Percentiles rank a stretch among this genome's conserved stretches.
phyloP scores from a whole-genome alignment of 2,329 filamentous ascomycete genomes.

The Clathrospora elynae region DNA sequence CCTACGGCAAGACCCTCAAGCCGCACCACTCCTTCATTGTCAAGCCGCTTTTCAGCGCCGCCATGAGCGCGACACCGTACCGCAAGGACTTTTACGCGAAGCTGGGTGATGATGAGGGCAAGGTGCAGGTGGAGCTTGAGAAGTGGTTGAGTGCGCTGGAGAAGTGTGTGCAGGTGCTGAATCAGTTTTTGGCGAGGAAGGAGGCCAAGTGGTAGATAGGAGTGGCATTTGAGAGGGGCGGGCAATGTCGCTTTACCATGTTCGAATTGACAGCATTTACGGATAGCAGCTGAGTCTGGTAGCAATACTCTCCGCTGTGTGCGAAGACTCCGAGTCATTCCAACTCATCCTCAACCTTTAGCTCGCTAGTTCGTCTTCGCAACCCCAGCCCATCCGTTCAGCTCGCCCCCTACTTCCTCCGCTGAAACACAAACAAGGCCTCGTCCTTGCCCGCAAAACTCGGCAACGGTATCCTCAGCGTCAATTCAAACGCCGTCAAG shows the following conservation, averaged over 20 bases:
- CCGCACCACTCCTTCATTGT: conserved; percentile 87
- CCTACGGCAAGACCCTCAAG: conserved; percentile 87
- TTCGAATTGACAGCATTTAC: no score
- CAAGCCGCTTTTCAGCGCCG: conserved; percentile 89
- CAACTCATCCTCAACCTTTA: neutral
- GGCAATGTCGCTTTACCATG: no score
- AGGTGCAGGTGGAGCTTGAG: conserved; percentile 68
- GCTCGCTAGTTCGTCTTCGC: neutral
- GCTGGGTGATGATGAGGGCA: conserved; percentile 69
- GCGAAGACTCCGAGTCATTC: neutral
- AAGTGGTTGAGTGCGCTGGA: conserved; percentile 79
- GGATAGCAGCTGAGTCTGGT: no score
- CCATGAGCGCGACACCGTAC: conserved; percentile 93
- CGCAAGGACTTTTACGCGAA: conserved; percentile 91
- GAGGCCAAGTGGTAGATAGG: conserved; percentile 42
- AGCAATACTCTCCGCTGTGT: no score
- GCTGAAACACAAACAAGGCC: conserved; percentile 69
- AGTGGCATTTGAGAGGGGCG: neutral
- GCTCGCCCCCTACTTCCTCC: conserved; percentile 23
- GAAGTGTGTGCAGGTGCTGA: conserved; percentile 77
- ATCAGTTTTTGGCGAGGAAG: conserved; percentile 56
- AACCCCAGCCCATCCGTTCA: neutral
- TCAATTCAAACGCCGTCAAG: conserved; percentile 62
- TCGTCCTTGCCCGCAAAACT: conserved; percentile 80
- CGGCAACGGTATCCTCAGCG: conserved; percentile 69